These are phyloP conservation scores for Turritis glabra DNA, from an alignment of 345 rosid species.

Conservation along the genomic window DNA sequence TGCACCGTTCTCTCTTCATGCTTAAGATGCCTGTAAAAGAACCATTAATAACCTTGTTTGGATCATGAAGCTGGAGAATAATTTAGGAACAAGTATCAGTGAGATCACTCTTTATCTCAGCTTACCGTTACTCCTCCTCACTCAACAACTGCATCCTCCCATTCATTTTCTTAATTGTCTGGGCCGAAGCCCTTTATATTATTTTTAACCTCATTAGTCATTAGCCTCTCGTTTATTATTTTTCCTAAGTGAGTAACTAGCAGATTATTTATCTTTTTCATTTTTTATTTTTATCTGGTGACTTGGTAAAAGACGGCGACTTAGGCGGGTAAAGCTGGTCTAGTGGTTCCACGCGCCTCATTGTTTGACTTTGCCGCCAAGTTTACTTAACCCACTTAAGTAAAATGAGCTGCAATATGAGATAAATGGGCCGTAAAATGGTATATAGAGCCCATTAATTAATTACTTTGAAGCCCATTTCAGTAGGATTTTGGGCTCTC, in stretches of 20 bases:
- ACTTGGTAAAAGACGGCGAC: conserved; percentile 36
- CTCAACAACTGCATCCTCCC: too few relatives aligned
- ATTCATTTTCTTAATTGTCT: too few relatives aligned
- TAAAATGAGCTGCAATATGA: not conserved
- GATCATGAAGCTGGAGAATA: too few relatives aligned
- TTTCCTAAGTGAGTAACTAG: not conserved
- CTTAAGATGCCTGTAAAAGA: too few relatives aligned
- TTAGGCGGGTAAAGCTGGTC: conserved; percentile 24
- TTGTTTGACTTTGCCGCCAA: conserved; percentile 32
- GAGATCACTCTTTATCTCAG: too few relatives aligned
- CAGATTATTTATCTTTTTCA: not conserved
- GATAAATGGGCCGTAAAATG: not conserved
- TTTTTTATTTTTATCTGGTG: not conserved
- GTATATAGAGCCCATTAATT: not conserved
- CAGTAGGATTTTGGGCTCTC: too few relatives aligned
- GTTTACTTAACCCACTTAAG: conserved; percentile 9
- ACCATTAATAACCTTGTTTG: too few relatives aligned
- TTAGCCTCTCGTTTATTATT: not conserved
- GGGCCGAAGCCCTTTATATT: too few relatives aligned
- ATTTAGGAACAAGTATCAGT: too few relatives aligned
- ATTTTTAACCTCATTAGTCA: not conserved
- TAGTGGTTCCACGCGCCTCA: conserved; percentile 24
- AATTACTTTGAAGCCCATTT: too few relatives aligned
- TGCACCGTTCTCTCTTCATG: too few relatives aligned
- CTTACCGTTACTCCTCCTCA: too few relatives aligned